These are phyloP conservation scores for Chamaecyparis obtusa DNA, from an alignment of 75 land plant genomes.

Conservation along the genomic window DNA sequence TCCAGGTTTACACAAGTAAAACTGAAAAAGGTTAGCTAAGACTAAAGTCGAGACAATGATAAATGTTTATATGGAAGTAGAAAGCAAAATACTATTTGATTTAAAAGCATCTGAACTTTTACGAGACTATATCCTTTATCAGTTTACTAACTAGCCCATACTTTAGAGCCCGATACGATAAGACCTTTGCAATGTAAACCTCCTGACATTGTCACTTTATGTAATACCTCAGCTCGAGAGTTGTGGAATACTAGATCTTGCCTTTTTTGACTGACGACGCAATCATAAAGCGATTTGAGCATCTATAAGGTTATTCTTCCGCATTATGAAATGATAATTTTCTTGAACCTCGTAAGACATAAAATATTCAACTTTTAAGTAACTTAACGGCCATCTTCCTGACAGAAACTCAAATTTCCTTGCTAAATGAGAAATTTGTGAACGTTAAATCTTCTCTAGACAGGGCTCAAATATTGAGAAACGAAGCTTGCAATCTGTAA, in stretches of 20 bases:
- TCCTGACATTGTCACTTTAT: neutral
- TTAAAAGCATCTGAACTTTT: neutral
- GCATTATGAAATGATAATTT: neutral
- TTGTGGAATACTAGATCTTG: neutral
- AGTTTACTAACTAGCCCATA: neutral
- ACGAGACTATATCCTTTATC: neutral
- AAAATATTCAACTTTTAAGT: neutral
- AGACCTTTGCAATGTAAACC: neutral
- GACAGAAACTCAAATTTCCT: neutral
- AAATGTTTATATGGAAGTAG: no score
- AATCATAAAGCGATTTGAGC: neutral
- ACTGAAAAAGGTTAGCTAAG: neutral
- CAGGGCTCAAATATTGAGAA: no score
- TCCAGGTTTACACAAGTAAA: neutral
- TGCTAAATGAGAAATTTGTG: neutral
- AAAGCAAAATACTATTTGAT: neutral
- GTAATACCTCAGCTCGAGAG: neutral
- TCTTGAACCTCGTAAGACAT: neutral
- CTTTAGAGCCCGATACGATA: neutral
- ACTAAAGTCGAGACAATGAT: no score
- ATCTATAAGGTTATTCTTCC: neutral
- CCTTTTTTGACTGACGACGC: neutral
- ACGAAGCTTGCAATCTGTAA: neutral
- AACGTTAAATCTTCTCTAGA: neutral
- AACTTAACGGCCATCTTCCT: neutral